Evolutionary conservation across 441 rosid species (phyloP).

Genomic region (Isatis lusitanica): DNA sequence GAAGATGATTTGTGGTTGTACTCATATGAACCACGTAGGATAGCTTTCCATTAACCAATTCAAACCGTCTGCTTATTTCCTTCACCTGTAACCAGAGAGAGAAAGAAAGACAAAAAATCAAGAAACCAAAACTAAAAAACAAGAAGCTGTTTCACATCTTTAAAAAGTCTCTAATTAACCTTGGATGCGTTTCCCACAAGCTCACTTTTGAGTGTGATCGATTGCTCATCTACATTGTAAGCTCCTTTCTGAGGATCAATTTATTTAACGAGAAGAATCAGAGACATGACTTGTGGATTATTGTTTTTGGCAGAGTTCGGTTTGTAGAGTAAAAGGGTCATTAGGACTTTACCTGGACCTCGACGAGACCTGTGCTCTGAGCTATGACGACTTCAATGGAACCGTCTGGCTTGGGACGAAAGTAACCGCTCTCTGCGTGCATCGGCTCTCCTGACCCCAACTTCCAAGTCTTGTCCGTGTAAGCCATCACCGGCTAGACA

Average conservation of each 20-base stretch:
- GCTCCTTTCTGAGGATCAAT: slow-evolving; percentile 48
- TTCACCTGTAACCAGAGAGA: slow-evolving; percentile 42
- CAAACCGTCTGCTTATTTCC: slow-evolving; percentile 52
- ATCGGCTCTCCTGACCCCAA: slow-evolving; percentile 63
- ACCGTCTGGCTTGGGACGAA: slow-evolving; percentile 67
- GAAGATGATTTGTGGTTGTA: slow-evolving; percentile 49
- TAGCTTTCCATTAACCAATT: slow-evolving; percentile 56
- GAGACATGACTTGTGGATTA: background rate
- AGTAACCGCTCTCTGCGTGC: slow-evolving; percentile 75
- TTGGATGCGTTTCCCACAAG: slow-evolving; percentile 80
- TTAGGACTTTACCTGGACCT: slow-evolving; percentile 52
- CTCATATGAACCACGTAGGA: slow-evolving; percentile 60
- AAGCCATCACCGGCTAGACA: slow-evolving; percentile 62
- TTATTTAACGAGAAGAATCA: background rate
- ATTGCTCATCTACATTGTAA: slow-evolving; percentile 44
- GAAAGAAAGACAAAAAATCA: background rate
- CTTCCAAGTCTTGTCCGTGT: slow-evolving; percentile 73
- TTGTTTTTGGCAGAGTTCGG: background rate
- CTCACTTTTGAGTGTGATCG: slow-evolving; percentile 57
- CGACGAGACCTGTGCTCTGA: slow-evolving; percentile 78
- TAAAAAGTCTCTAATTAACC: slow-evolving; percentile 29
- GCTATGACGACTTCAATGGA: slow-evolving; percentile 68
- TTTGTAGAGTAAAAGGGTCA: background rate
- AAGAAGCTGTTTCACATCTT: background rate
- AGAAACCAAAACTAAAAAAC: background rate